phyloP scores from a whole-genome alignment of 2,329 filamentous ascomycete genomes.

The Neodidymelliopsis sp. region DNA sequence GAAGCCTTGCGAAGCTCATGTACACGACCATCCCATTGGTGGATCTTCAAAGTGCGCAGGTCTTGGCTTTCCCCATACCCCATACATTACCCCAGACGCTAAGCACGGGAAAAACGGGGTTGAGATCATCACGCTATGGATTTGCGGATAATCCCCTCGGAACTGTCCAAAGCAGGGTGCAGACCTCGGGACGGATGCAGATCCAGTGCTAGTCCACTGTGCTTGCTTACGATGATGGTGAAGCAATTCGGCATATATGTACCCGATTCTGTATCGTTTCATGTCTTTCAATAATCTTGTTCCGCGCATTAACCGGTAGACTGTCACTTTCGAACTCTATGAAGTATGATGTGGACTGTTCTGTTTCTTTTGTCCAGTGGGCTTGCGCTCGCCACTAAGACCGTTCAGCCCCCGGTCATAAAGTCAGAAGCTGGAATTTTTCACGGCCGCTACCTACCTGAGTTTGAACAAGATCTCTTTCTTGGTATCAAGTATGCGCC shows the following conservation, averaged over 20 bases:
- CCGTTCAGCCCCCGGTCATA: constrained; percentile 18
- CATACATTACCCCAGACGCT: constrained; percentile 4
- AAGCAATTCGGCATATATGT: not conserved
- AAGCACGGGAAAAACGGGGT: constrained; percentile 1
- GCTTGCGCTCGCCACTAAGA: not conserved
- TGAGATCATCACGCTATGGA: not conserved
- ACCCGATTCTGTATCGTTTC: not conserved
- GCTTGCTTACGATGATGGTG: not conserved
- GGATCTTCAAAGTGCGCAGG: constrained; percentile 3
- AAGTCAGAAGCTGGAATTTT: constrained; percentile 38
- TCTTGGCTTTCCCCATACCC: constrained; percentile 17
- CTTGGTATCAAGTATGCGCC: constrained; percentile 43
- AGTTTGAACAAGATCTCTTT: constrained; percentile 41
- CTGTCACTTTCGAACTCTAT: too few species aligned
- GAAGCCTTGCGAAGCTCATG: constrained; percentile 8
- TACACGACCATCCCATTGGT: constrained; percentile 1
- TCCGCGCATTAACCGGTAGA: too few species aligned
- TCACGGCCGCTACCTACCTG: constrained; percentile 35
- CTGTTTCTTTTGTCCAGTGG: not conserved
- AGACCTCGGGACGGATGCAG: not conserved
- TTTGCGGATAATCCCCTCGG: not conserved
- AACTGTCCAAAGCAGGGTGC: not conserved
- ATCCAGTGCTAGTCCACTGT: not conserved
- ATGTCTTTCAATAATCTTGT: not conserved
- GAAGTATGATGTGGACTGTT: not conserved